phyloP scores from a whole-genome alignment of 352 stramenopile species.

The Phytophthora melonis region DNA sequence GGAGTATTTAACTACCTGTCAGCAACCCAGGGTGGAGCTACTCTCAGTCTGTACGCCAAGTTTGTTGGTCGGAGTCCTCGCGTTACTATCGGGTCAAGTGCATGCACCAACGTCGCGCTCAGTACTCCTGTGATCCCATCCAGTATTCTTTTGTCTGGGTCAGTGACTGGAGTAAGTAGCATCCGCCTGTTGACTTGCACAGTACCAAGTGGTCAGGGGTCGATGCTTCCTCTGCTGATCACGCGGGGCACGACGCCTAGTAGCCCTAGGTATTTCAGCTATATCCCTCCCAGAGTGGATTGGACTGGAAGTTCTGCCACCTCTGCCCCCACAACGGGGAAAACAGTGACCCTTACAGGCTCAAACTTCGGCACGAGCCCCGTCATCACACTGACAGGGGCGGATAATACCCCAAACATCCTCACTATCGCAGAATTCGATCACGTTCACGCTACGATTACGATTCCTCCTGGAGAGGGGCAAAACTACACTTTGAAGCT shows the following conservation, averaged over 20 bases:
- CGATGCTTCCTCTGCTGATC: constrained; percentile 47
- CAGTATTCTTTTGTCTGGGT: constrained; percentile 32
- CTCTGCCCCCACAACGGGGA: constrained; percentile 49
- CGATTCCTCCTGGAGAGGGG: constrained; percentile 62
- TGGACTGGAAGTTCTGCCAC: constrained; percentile 48
- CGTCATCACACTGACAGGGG: constrained; percentile 31
- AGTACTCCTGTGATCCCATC: constrained; percentile 29
- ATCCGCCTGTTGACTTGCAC: constrained; percentile 57
- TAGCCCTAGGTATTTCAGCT: constrained; percentile 58
- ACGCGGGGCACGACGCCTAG: constrained; percentile 46
- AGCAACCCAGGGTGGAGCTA: constrained; percentile 53
- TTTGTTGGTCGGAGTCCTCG: constrained; percentile 56
- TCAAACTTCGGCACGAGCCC: constrained; percentile 58
- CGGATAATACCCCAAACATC: neutral
- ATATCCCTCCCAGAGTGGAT: constrained; percentile 55
- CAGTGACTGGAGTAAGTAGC: constrained; percentile 32
- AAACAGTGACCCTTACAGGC: constrained; percentile 47
- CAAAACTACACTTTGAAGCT: constrained; percentile 46
- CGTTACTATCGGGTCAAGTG: constrained; percentile 40
- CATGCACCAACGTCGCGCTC: constrained; percentile 45
- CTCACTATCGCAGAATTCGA: constrained; percentile 36
- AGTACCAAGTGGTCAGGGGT: constrained; percentile 58
- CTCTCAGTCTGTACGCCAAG: constrained; percentile 61
- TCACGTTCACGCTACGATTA: constrained; percentile 50
- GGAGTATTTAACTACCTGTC: constrained; percentile 51